These are phyloP conservation scores for Lasiodiplodia sp. DNA, from an alignment of 2,329 filamentous ascomycete species.

Conservation along the genomic window DNA sequence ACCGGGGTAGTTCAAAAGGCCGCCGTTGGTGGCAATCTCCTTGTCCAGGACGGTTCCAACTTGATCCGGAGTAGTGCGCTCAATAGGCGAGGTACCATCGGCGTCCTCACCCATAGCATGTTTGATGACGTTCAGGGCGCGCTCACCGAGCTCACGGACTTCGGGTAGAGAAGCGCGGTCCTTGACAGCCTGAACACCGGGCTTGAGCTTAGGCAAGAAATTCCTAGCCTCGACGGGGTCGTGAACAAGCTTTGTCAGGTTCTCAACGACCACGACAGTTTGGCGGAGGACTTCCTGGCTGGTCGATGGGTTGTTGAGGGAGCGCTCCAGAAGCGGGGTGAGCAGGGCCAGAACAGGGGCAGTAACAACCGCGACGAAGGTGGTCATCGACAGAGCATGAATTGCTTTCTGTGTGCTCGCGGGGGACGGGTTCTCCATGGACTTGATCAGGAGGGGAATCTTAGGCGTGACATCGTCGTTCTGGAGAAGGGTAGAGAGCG, in stretches of 20 bases:
- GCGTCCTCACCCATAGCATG: slow-evolving; percentile 80
- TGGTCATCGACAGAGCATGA: slow-evolving; percentile 94
- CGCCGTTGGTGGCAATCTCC: slow-evolving; percentile 74
- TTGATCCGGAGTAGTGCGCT: slow-evolving; percentile 74
- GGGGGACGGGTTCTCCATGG: slow-evolving; percentile 91
- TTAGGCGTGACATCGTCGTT: slow-evolving; percentile 96
- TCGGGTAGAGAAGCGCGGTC: slow-evolving; percentile 92
- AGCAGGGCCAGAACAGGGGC: slow-evolving; percentile 93
- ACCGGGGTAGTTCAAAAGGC: slow-evolving; percentile 67
- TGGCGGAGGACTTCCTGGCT: slow-evolving; percentile 93
- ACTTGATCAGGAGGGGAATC: slow-evolving; percentile 89
- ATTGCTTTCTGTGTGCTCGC: slow-evolving; percentile 94
- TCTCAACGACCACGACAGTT: slow-evolving; percentile 96
- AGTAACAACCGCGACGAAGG: slow-evolving; percentile 96
- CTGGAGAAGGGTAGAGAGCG: slow-evolving; percentile 85
- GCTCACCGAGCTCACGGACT: slow-evolving; percentile 86
- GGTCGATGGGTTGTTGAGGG: slow-evolving; percentile 88
- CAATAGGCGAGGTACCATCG: slow-evolving; percentile 66
- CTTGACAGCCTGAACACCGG: slow-evolving; percentile 88
- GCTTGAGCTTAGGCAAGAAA: slow-evolving; percentile 92
- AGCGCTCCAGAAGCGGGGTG: slow-evolving; percentile 92
- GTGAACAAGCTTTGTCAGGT: slow-evolving; percentile 97
- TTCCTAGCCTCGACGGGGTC: slow-evolving; percentile 92
- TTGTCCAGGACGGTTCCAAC: slow-evolving; percentile 77
- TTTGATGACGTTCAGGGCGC: slow-evolving; percentile 85